Evolutionary conservation across 768 basidiomycete genomes (phyloP).

Genomic region (Podaxis rugospora): DNA sequence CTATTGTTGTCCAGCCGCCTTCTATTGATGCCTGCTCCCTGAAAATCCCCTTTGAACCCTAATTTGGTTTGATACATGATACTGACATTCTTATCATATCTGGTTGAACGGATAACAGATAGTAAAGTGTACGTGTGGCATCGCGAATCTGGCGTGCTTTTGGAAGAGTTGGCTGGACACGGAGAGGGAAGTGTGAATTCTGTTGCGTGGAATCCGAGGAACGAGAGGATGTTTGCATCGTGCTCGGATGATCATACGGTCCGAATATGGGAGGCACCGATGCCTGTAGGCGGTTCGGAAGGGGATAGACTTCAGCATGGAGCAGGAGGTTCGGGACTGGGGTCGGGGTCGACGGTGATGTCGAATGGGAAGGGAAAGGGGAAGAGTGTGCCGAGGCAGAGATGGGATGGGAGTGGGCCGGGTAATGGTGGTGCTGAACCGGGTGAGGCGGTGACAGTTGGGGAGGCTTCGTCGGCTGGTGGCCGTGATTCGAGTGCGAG

Average conservation of each 20-base stretch:
- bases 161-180: constrained; percentile 90
- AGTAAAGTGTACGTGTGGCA: constrained; percentile 96
- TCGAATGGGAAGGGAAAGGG: constrained; percentile 60
- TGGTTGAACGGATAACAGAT: constrained; percentile 44
- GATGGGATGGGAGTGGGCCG: constrained; percentile 23
- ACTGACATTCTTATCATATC: not conserved
- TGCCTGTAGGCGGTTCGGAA: constrained; percentile 3
- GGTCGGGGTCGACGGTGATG: not conserved
- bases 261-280: constrained; percentile 78
- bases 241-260: constrained; percentile 92
- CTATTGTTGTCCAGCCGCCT: not conserved
- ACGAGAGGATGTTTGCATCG: constrained; percentile 91
- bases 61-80: not conserved
- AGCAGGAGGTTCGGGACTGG: not conserved
- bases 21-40: not conserved
- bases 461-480: not conserved
- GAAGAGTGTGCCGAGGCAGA: constrained; percentile 42
- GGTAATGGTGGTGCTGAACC: not conserved
- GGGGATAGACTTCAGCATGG: not conserved
- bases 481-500: not conserved
- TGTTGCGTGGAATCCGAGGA: constrained; percentile 92
- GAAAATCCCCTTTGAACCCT: not conserved
- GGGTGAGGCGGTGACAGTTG: not conserved
- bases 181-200: constrained; percentile 89
- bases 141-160: constrained; percentile 71